Conservation (phyloP, 768 basidiomycete genomes). For the Cystofilobasidium ferigula region DNA sequence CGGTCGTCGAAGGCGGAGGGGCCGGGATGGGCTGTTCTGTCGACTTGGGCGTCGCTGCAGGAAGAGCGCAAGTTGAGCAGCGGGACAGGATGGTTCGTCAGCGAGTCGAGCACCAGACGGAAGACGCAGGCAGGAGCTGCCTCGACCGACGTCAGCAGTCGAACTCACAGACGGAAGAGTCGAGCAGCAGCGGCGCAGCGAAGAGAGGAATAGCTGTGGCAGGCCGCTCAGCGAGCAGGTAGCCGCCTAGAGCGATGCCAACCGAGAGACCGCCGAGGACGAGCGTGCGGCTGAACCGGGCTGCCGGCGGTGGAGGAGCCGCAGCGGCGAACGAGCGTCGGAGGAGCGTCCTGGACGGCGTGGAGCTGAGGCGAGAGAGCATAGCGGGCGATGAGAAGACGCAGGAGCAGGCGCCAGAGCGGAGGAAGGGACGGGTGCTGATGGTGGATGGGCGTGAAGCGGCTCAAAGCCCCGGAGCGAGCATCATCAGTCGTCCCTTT, state of each 20-base stretch:
- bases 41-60: background rate
- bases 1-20: background rate
- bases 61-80: background rate
- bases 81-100: background rate
- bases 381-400: background rate
- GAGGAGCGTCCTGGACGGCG: background rate
- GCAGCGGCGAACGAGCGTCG: background rate
- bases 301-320: background rate
- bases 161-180: background rate
- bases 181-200: background rate
- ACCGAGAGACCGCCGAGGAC: background rate
- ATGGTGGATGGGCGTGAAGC: too few relatives aligned
- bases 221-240: background rate
- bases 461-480: too few relatives aligned
- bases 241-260: background rate
- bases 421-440: too few relatives aligned
- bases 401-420: too few relatives aligned
- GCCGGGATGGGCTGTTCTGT: background rate
- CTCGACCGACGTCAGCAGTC: background rate
- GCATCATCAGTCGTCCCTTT: too few relatives aligned
- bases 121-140: background rate
- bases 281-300: background rate
- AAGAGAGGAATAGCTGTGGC: background rate
- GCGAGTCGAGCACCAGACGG: background rate
- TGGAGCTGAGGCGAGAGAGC: background rate